Evolutionary conservation across 768 basidiomycete genomes (phyloP), one percentile per base, ranked within the genome.

Genomic region (Cytidiella melzeri): DNA sequence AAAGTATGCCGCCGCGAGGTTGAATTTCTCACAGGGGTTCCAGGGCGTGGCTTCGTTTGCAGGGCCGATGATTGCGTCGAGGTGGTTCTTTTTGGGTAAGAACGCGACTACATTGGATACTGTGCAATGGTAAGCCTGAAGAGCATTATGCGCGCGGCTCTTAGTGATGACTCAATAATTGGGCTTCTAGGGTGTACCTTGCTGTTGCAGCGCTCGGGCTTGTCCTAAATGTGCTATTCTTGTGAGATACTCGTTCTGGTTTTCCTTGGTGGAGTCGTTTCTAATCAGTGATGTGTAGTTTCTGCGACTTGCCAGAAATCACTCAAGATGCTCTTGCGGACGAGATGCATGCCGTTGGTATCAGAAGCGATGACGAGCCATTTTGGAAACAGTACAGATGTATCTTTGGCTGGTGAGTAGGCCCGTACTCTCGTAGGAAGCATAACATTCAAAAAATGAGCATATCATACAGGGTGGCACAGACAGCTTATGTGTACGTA

Each of bases 11-110:
- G 83, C 84, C 12, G 80, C 83, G 57, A 75, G 87, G 24, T 73
- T 90, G 45, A 87, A 87, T 63, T 84, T 88, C 64, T 84, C 83
- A 52, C 87, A 89, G 67, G 83, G 83, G 3, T 87, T 84, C 69
- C 84, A 87, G 59, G 87, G 85, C 20, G 70, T 89, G 38, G 85
- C 86, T 0, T 79, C 80, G 3, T 87, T 88, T 61, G 71, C 78
- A 7, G 81, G 87, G 3, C 85, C 87, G 18, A 73, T 87, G 55
- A 88, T 88, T 57, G 85, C 84, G 20, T 79, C 83, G 3, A 72
- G 79, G 46, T 87, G 79, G 73, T 89, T 88, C 69, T 86, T 88
- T 73, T 69, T 67, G 1, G 86, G 79, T 4, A 73, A 63, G 43
- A 86, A 87, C 62, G 76, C 73, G 5, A 75, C 67, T 21, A 72